Percentiles rank a stretch among this genome's conserved stretches.
These are phyloP conservation scores for Ophiostoma angusticollis DNA, from an alignment of 2,329 filamentous ascomycete genomes.

Conservation along the genomic window DNA sequence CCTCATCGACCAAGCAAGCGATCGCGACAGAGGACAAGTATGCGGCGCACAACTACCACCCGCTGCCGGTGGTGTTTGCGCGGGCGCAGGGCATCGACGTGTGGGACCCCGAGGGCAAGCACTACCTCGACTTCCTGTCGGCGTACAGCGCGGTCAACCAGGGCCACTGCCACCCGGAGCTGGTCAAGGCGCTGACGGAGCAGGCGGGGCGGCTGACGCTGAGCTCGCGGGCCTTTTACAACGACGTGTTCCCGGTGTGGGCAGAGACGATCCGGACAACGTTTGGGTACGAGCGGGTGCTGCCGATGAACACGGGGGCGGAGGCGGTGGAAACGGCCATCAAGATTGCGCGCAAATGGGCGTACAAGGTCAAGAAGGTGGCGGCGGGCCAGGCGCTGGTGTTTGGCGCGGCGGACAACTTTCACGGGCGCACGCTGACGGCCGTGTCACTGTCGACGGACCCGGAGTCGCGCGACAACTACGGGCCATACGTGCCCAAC, in stretches of 20 bases:
- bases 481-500: slow-evolving; percentile 86
- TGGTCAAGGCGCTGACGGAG: slow-evolving; percentile 78
- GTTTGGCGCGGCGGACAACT: slow-evolving; percentile 80
- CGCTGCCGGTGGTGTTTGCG: slow-evolving; percentile 85
- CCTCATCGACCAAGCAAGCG: slow-evolving; percentile 64
- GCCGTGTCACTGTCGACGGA: slow-evolving; percentile 93
- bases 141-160: slow-evolving; percentile 98
- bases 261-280: slow-evolving; percentile 79
- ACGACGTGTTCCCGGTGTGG: slow-evolving; percentile 94
- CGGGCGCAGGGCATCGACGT: slow-evolving; percentile 74
- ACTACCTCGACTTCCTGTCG: slow-evolving; percentile 96
- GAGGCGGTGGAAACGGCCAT: slow-evolving; percentile 93
- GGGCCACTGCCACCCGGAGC: slow-evolving; percentile 92
- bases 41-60: slow-evolving; percentile 98
- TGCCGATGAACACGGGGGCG: slow-evolving; percentile 96
- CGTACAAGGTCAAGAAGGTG: slow-evolving; percentile 90
- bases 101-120: slow-evolving; percentile 91
- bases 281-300: slow-evolving; percentile 94
- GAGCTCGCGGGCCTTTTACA: slow-evolving; percentile 92
- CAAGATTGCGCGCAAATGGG: slow-evolving; percentile 96
- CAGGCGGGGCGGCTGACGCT: slow-evolving; percentile 84
- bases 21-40: slow-evolving; percentile 70
- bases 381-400: slow-evolving; percentile 72
- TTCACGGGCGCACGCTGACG: slow-evolving; percentile 89
- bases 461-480: slow-evolving; percentile 90